A percentile compares a stretch with the other conserved stretches of the same genome.
Evolutionary conservation across 257 asterid species (phyloP).

Genomic region (Solanum dulcamara): DNA sequence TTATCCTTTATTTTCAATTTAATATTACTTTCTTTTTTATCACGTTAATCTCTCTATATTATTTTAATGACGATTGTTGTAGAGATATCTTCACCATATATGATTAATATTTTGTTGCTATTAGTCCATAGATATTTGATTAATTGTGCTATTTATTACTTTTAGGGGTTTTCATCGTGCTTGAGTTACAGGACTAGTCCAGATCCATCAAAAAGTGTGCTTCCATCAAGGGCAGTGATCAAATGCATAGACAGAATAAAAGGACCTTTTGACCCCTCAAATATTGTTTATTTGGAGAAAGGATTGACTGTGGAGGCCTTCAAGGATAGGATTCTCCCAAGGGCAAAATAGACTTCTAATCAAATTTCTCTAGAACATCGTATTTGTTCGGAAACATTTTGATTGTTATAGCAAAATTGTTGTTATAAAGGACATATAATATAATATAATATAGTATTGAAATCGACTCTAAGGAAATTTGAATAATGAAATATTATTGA

Average conservation of each 20-base stretch:
- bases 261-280: slow-evolving; percentile 69
- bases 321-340: slow-evolving; percentile 1
- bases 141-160: not conserved
- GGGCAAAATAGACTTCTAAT: not conserved
- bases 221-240: slow-evolving; percentile 56
- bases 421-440: not conserved
- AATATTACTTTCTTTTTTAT: no score
- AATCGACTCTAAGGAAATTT: not conserved
- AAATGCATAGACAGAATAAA: slow-evolving; percentile 44
- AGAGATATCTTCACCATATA: not conserved
- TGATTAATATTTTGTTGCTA: not conserved
- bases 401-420: not conserved
- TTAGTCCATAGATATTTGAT: not conserved
- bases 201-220: slow-evolving; percentile 62
- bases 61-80: not conserved
- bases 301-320: slow-evolving; percentile 35
- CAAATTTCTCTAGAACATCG: not conserved
- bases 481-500: not conserved
- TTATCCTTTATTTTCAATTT: no score
- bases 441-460: not conserved
- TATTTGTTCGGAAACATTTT: not conserved
- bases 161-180: slow-evolving; percentile 59
- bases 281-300: slow-evolving; percentile 46
- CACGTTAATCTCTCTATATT: no score
- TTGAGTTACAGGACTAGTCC: slow-evolving; percentile 42